Evolutionary conservation across 164 flowering plant genomes (phyloP), one percentile per base, ranked within the genome.

Genomic region (Pachysandra terminalis): DNA sequence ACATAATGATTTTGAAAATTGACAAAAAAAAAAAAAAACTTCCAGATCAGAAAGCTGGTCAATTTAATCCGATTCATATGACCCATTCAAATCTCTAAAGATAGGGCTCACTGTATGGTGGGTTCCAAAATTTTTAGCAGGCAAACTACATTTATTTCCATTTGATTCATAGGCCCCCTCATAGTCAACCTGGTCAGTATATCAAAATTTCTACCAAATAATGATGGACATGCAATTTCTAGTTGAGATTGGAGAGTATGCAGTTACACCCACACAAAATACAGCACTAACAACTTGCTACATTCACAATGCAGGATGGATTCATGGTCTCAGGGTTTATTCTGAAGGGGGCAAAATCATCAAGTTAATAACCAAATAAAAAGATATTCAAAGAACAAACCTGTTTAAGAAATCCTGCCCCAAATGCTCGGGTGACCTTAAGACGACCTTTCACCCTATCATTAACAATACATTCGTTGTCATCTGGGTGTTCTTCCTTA

Each of bases 361-460:
- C 7, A 3, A 32, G 37, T 21, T 37, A 19, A 53, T 15, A 21
- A 26, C 23, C 5, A 27, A 15, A 64, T 3, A 61, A 56, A 24
- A 55, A 49, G 25, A 63, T 23, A 64, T 13, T 28, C 17, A 69
- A 65, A 9, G 37, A 7, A 64, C 73, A 58, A 62, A 92, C 99
- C 98, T 89, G 86, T 78, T 95, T 95, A 54, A 95, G 87, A 79
- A 85, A 95, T 61, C 99, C 99, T 56, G 98, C 99, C 52, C 99
- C 98, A 87, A 95, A 95, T 37, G 98, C 99, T 65, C 99, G 83
- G 27, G 99, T 95, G 51, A 95, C 99, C 81, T 90, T 90, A 27
- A 96, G 89, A 48, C 98, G 97, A 21, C 99, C 99, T 81, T 96
- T 96, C 53, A 96, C 97, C 77, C 98, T 88, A 69, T 93, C 99